phyloP scores from a whole-genome alignment of 208 protist species.

The Trypanosoma brucei region DNA sequence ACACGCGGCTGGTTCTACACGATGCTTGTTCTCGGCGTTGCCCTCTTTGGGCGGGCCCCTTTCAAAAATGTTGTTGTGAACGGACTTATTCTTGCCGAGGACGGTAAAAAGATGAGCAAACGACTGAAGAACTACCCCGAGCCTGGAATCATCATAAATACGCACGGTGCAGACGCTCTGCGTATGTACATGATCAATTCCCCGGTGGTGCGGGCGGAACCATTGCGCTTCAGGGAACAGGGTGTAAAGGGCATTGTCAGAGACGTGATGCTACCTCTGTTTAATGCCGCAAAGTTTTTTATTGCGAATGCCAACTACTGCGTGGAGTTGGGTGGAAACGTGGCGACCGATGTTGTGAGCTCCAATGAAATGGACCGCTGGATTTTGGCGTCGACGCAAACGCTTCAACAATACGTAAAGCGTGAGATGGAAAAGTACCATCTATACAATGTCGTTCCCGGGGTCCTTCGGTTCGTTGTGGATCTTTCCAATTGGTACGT shows the following conservation, averaged over 20 bases:
- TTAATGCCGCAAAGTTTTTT: constrained; percentile 98
- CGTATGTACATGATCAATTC: constrained; percentile 99
- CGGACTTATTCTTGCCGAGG: constrained; percentile 97
- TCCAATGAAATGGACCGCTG: constrained; percentile 98
- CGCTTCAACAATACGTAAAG: constrained; percentile 93
- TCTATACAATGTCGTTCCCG: constrained; percentile 98
- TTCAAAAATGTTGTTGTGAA: constrained; percentile 99
- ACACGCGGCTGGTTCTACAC: constrained; percentile 99
- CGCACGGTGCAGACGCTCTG: constrained; percentile 97
- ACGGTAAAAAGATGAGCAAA: constrained; percentile 99
- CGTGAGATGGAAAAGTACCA: constrained; percentile 96
- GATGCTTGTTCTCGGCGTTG: constrained; percentile 97
- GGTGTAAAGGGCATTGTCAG: constrained; percentile 96
- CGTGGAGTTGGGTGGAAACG: constrained; percentile 36
- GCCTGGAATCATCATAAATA: constrained; percentile 93
- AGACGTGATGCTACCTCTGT: constrained; percentile 98
- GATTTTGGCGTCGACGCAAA: constrained; percentile 95
- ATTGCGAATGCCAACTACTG: constrained; percentile 91
- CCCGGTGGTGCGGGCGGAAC: constrained; percentile 98
- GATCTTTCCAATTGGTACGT: constrained; percentile 99
- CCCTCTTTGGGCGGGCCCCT: constrained; percentile 96
- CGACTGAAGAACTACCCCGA: constrained; percentile 99
- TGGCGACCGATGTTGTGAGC: constrained; percentile 59
- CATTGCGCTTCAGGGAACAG: constrained; percentile 91
- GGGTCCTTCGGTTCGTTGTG: constrained; percentile 96